Evolutionary conservation across 192 early-diverging fungal genomes (phyloP).

Genomic region (Coemansia sp.): DNA sequence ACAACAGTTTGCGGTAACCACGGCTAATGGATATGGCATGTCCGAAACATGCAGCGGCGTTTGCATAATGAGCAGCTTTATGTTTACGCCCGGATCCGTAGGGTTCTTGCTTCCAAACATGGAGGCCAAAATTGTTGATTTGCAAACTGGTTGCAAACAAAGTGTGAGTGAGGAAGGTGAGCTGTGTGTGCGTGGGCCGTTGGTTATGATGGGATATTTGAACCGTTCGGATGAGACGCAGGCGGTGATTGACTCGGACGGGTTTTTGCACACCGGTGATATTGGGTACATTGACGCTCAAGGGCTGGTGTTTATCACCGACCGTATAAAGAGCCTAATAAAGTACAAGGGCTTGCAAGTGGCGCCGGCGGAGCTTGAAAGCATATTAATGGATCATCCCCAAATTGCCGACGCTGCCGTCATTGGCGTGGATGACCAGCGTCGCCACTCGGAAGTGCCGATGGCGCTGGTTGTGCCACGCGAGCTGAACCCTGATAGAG

Average conservation of each 20-base stretch:
- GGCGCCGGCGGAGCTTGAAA: constrained; percentile 84
- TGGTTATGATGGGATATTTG: constrained; percentile 82
- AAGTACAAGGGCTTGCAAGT: constrained; percentile 88
- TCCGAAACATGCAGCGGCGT: constrained; percentile 53
- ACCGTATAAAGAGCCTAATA: constrained; percentile 86
- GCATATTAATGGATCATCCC: constrained; percentile 65
- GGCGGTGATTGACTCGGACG: constrained; percentile 60
- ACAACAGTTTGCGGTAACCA: constrained; percentile 45
- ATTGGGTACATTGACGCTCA: constrained; percentile 64
- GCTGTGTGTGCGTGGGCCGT: constrained; percentile 81
- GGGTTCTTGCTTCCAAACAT: constrained; percentile 75
- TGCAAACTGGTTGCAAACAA: constrained; percentile 43
- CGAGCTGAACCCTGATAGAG: neutral
- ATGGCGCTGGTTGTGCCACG: constrained; percentile 68
- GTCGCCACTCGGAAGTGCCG: constrained; percentile 59
- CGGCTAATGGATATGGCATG: constrained; percentile 66
- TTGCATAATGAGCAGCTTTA: constrained; percentile 5
- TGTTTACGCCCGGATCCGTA: constrained; percentile 57
- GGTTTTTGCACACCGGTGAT: constrained; percentile 85
- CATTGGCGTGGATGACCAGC: constrained; percentile 60
- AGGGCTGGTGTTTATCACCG: constrained; percentile 60
- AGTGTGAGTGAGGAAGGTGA: constrained; percentile 64
- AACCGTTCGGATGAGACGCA: constrained; percentile 74
- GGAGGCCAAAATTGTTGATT: constrained; percentile 70
- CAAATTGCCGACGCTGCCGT: constrained; percentile 66